Evolutionary conservation across 2,329 filamentous ascomycete genomes (phyloP).

Genomic region (Cryphonectria radicalis): DNA sequence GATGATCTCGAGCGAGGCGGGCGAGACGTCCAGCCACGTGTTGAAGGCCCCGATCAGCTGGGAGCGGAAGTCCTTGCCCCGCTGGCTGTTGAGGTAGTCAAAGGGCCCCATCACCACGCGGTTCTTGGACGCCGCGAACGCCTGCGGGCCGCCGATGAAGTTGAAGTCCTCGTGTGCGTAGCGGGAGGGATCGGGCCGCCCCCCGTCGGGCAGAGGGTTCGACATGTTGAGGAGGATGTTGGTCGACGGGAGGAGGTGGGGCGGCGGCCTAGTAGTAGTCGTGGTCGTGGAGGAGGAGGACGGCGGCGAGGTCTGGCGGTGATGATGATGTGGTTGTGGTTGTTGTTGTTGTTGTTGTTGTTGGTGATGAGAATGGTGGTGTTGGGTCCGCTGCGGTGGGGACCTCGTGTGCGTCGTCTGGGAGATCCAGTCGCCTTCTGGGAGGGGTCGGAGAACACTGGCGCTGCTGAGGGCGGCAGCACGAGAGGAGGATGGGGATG

Average conservation of each 20-base stretch:
- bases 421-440: conserved; percentile 66
- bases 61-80: conserved; percentile 83
- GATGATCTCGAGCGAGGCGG: conserved; percentile 71
- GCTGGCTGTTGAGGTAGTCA: conserved; percentile 77
- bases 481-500: conserved; percentile 4
- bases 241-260: conserved; percentile 36
- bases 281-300: conserved; percentile 21
- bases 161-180: conserved; percentile 61
- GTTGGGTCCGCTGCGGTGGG: conserved; percentile 9
- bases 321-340: conserved; percentile 31
- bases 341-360: background rate
- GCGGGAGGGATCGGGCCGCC: conserved; percentile 55
- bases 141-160: conserved; percentile 49
- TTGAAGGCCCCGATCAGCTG: conserved; percentile 84
- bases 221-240: conserved; percentile 44
- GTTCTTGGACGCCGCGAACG: conserved; percentile 77
- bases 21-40: conserved; percentile 75
- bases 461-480: conserved; percentile 30
- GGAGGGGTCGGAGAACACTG: conserved; percentile 54
- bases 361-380: conserved; percentile 29
- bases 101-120: conserved; percentile 77
- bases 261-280: conserved; percentile 24
- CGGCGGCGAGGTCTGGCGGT: conserved; percentile 22
- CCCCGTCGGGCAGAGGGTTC: conserved; percentile 37
- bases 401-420: conserved; percentile 41